A percentile compares a stretch with the other conserved stretches of the same genome.
Conservation (phyloP, 805 yeast species). For the Hanseniaspora occidentalis region DNA sequence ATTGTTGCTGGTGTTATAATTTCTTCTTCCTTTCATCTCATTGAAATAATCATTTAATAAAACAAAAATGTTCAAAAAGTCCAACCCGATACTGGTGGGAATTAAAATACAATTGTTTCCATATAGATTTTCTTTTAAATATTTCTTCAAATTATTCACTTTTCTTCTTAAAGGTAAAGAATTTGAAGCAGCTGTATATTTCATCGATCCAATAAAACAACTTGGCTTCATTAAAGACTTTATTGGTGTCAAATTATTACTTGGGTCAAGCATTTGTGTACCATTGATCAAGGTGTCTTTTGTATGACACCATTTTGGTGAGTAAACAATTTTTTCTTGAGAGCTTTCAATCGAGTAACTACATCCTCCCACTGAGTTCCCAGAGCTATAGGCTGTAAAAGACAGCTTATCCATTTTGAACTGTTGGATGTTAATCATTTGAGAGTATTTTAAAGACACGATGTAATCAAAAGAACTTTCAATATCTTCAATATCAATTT, state of each 20-base stretch:
- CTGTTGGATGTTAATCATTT: constrained; percentile 43
- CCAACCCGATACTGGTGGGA: constrained; percentile 71
- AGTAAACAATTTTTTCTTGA: constrained; percentile 66
- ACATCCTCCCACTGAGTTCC: constrained; percentile 89
- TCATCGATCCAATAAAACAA: constrained; percentile 64
- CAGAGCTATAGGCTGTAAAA: constrained; percentile 78
- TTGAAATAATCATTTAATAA: constrained; percentile 54
- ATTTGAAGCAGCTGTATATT: background rate
- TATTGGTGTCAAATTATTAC: constrained; percentile 35
- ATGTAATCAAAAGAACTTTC: constrained; percentile 72
- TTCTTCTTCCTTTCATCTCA: constrained; percentile 23
- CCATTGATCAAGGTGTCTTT: constrained; percentile 73
- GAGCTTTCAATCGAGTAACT: constrained; percentile 11
- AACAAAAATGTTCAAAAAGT: constrained; percentile 69
- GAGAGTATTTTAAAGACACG: constrained; percentile 62
- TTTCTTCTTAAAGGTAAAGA: background rate
- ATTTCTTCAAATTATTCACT: constrained; percentile 33
- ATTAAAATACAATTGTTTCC: constrained; percentile 70
- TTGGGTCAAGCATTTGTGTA: constrained; percentile 47
- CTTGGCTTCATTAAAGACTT: constrained; percentile 65
- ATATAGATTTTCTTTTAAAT: constrained; percentile 6
- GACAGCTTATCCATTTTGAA: constrained; percentile 48
- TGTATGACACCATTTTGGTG: constrained; percentile 92
- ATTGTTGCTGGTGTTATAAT: constrained; percentile 3
- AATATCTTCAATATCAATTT: constrained; percentile 56